Base-by-base conservation (phyloP, 768 basidiomycete genomes). In the Leccinum imitatum region DNA sequence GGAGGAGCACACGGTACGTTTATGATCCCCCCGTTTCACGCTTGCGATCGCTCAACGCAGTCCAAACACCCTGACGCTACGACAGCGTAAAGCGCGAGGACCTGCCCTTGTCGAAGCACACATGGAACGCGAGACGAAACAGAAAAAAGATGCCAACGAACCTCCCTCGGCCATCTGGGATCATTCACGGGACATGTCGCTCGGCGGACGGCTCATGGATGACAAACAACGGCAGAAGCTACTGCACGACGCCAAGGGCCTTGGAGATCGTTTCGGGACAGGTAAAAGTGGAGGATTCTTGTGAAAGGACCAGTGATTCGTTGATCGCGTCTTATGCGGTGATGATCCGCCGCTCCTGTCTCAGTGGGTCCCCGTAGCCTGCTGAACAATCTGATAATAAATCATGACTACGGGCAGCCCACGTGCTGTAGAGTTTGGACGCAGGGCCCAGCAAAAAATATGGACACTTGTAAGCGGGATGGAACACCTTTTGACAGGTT, bases 201-300 rank as follows among this genome's bases (percentile, higher is more conserved):
- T 96, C 4, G 87, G 87, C 2, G 95, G 96, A 14, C 78, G 91
- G 53, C 78, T 97, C 31, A 90, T 99, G 91, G 94, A 93, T 67
- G 95, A 97, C 60, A 81, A 79, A 50, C 87, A 91, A 69, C 81
- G 96, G 62, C 80, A 83, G 57, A 86, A 86, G 68, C 79, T 93
- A 72, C 80, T 98, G 67, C 83, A 80, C 58, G 95, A 98, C 63
- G 89, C 94, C 11, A 86, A 84, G 62, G 86, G 87, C 6, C 78
- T 98, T 15, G 87, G 89, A 33, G 91, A 93, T 68, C 79, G 93
- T 56, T 98, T 98, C 70, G 91, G 91, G 15, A 76, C 82, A 47
- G 87, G 87, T 3, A 87, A 80, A 66, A 82, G 80, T 56, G 89
- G 89, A 3, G 84, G 87, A 0, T 91, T 90, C 66, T 63, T 82